These are phyloP conservation scores for Lachancea cidri DNA, from an alignment of 805 yeast species.

Conservation along the genomic window DNA sequence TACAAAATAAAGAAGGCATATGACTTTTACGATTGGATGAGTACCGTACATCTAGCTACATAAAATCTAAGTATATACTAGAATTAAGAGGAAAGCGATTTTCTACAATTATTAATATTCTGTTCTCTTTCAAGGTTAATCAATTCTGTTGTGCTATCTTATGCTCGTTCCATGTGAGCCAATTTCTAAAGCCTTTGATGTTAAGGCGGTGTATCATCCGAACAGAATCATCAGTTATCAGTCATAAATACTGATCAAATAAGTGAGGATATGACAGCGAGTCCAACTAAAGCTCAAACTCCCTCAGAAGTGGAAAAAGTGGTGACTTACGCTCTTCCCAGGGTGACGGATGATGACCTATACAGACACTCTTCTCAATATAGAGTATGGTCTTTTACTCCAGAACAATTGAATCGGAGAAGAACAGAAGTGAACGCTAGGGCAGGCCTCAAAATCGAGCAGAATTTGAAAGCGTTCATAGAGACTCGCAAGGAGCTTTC, in stretches of 20 bases:
- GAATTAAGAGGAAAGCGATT: background rate
- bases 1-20: slow-evolving; percentile 10
- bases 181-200: no score
- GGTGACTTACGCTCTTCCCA: slow-evolving; percentile 15
- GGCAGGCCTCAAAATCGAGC: slow-evolving; percentile 40
- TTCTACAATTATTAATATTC: background rate
- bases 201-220: no score
- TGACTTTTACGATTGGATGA: slow-evolving; percentile 17
- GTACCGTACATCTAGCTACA: no score
- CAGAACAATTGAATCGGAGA: slow-evolving; percentile 45
- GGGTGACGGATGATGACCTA: slow-evolving; percentile 74
- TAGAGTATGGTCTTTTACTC: slow-evolving; percentile 77
- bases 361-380: slow-evolving; percentile 85
- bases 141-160: no score
- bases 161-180: no score
- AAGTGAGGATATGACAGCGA: background rate
- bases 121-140: background rate
- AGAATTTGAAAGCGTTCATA: slow-evolving; percentile 31
- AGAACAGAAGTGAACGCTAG: slow-evolving; percentile 48
- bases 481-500: slow-evolving; percentile 27
- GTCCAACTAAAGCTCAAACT: background rate
- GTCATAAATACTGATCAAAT: no score
- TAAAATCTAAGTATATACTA: slow-evolving; percentile 11
- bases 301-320: background rate
- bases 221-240: no score